Conservation (phyloP, 768 basidiomycete species). For the Atractiella rhizophila region DNA sequence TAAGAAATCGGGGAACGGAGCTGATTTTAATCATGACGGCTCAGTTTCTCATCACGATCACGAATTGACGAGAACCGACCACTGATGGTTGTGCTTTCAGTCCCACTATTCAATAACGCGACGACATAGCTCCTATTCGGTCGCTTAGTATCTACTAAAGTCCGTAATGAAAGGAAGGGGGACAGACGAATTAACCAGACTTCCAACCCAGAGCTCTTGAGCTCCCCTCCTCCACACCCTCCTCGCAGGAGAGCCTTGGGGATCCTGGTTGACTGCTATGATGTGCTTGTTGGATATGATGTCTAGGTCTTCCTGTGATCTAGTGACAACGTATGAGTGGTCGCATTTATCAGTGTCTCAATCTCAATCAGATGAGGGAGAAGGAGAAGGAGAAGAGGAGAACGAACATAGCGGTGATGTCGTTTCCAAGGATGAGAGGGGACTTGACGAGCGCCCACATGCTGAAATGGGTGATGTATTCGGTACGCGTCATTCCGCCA, state of each 20-base stretch:
- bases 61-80: neutral
- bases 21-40: slow-evolving; percentile 11
- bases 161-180: slow-evolving; percentile 15
- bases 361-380: neutral
- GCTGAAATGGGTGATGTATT: slow-evolving; percentile 26
- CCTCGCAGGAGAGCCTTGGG: slow-evolving; percentile 19
- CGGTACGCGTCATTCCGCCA: slow-evolving; percentile 24
- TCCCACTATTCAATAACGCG: slow-evolving; percentile 16
- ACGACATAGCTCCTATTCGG: slow-evolving; percentile 22
- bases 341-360: neutral
- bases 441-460: slow-evolving; percentile 34
- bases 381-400: neutral
- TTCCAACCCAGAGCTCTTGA: too few relatives aligned
- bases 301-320: slow-evolving; percentile 21
- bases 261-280: slow-evolving; percentile 23
- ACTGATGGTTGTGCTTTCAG: neutral
- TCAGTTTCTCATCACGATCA: neutral
- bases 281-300: slow-evolving; percentile 25
- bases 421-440: slow-evolving; percentile 26
- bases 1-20: slow-evolving; percentile 21
- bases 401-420: slow-evolving; percentile 23
- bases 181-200: too few relatives aligned
- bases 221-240: slow-evolving; percentile 21
- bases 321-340: neutral
- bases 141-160: slow-evolving; percentile 18